Conservation (phyloP, 257 asterid genomes). For the Linderniella brevidens region DNA sequence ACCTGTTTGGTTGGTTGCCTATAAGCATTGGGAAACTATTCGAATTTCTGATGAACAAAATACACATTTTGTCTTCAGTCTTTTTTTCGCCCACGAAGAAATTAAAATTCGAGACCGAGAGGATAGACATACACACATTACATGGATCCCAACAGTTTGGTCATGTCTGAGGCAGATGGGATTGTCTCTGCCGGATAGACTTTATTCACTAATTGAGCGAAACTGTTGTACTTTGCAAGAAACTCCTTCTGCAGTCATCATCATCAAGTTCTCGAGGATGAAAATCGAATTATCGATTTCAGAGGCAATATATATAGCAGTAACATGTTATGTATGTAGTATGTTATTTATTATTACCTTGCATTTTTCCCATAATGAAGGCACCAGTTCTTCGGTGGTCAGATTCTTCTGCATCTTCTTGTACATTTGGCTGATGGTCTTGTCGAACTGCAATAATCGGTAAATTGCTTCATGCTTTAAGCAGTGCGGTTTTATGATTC, state of each 20-base stretch:
- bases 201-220: slow-evolving; percentile 65
- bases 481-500: background rate
- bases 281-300: slow-evolving; percentile 2
- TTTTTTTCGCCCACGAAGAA: no score
- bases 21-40: no score
- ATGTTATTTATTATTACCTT: slow-evolving; percentile 36
- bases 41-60: no score
- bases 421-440: slow-evolving; percentile 63
- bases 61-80: no score
- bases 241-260: slow-evolving; percentile 58
- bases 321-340: slow-evolving; percentile 5
- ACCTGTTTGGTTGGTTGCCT: no score
- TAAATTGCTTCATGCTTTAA: slow-evolving; percentile 5
- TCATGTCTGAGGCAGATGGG: slow-evolving; percentile 64
- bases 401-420: slow-evolving; percentile 80
- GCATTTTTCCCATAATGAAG: slow-evolving; percentile 97
- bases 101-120: no score
- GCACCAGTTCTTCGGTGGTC: slow-evolving; percentile 80
- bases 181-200: slow-evolving; percentile 72
- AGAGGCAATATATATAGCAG: slow-evolving; percentile 6
- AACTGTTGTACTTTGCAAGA: slow-evolving; percentile 74
- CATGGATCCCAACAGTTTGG: slow-evolving; percentile 69
- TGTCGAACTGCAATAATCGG: slow-evolving; percentile 51
- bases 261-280: slow-evolving; percentile 1
- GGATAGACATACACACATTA: slow-evolving; percentile 5